Base-by-base conservation (phyloP, 2,329 filamentous ascomycete species). In the Dactylellina leptospora region DNA sequence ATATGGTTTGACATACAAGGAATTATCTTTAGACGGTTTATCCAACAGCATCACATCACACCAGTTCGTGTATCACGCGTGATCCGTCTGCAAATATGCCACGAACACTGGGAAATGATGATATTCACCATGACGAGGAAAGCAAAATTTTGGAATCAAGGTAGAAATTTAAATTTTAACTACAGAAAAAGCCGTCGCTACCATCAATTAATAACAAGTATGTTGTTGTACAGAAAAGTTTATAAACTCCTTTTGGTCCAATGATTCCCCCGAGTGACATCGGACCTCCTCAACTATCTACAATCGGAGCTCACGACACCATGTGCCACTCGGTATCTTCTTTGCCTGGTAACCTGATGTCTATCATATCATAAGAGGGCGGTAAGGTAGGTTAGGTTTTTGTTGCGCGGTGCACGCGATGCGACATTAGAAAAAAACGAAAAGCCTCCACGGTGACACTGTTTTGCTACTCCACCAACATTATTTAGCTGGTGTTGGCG, bases 101-200 rank as follows among this genome's bases (percentile, higher is more conserved):
- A 33, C 30, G 30, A n/a, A n/a, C 30, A 33, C 30, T 33, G 30
- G 13, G 13, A 13, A 33, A 6, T 33, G 6, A 33, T 33, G 13
- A 33, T 6, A 33, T 6, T 6, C 6, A 33, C 13, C 30, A 6
- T 6, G 30, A 33, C 13, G 6, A 33, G 13, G 13, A 13, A 6
- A 33, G 13, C 13, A 33, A 6, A 33, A 6, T 33, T 6, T 23
- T 53, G 54, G 54, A 59, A 45, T 54, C 62, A 53, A 58, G 33
- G 40, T 45, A 56, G 47, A 60, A 54, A 36, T 59, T 68, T 68
- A 58, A 45, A 50, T 59, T 36, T 36, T 68, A 59, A 68, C 54
- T 68, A 68, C 48, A 64, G 30, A 58, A 42, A 36, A 47, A 58
- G 48, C 58, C 64, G 53, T 71, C 58, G 64, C 55, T 71, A 71